phyloP scores from a whole-genome alignment of 108 stramenopile genomes.

The Aureococcus anophagefferens region DNA sequence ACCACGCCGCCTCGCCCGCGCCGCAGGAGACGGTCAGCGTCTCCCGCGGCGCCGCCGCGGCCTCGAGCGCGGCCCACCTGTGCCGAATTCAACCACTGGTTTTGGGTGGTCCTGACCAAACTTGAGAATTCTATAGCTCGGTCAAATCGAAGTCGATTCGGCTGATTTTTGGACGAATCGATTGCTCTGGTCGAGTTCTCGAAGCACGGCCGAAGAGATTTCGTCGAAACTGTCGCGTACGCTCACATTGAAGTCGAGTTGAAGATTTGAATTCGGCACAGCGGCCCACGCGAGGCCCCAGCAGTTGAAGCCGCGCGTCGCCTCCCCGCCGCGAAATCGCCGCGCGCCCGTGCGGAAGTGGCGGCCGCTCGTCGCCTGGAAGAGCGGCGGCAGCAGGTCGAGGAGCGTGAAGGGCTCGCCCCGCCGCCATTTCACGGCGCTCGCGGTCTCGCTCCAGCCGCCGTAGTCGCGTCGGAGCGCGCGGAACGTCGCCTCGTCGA shows the following conservation, averaged over 20 bases:
- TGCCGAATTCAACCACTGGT: too few relatives aligned
- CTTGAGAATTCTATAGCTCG: too few relatives aligned
- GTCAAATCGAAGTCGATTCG: too few relatives aligned
- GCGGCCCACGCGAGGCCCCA: slow-evolving; percentile 33
- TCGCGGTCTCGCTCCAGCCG: slow-evolving; percentile 29
- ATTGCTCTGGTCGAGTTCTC: too few relatives aligned
- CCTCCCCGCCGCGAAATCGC: slow-evolving; percentile 12
- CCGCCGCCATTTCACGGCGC: slow-evolving; percentile 14
- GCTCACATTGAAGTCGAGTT: too few relatives aligned
- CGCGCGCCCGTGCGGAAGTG: slow-evolving; percentile 17
- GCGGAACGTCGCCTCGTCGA: slow-evolving; percentile 17
- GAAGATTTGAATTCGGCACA: too few relatives aligned
- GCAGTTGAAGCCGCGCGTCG: slow-evolving; percentile 20
- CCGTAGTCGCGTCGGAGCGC: slow-evolving; percentile 14
- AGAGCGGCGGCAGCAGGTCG: slow-evolving; percentile 33
- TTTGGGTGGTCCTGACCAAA: too few relatives aligned
- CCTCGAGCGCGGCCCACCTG: slow-evolving; percentile 20
- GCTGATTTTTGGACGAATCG: too few relatives aligned
- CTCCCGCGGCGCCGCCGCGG: slow-evolving; percentile 23
- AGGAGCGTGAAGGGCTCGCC: slow-evolving; percentile 7
- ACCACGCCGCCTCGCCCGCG: slow-evolving; percentile 22
- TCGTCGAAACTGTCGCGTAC: too few relatives aligned
- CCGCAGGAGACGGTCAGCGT: slow-evolving; percentile 28
- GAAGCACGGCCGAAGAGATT: too few relatives aligned
- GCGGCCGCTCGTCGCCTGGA: slow-evolving; percentile 23